These are phyloP conservation scores for Neofusicoccum ribis DNA, from an alignment of 2,329 filamentous ascomycete species.

Conservation along the genomic window DNA sequence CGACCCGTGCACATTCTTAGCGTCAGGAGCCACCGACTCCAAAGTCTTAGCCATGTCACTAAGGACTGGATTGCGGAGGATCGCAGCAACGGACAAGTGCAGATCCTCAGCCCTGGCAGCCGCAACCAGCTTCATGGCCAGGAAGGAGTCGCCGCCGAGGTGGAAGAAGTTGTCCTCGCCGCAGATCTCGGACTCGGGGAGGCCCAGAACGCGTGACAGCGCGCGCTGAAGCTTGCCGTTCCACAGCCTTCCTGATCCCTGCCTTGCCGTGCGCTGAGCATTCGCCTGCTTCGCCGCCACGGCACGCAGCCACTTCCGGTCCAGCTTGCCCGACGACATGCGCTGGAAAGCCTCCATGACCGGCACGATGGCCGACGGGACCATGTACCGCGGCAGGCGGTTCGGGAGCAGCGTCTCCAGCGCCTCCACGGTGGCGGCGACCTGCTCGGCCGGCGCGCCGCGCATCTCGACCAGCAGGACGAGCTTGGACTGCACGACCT, in stretches of 20 bases:
- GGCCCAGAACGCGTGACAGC: slow-evolving; percentile 14
- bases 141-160: slow-evolving; percentile 62
- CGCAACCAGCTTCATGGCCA: slow-evolving; percentile 62
- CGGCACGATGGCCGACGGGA: slow-evolving; percentile 46
- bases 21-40: not conserved
- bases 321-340: slow-evolving; percentile 46
- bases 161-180: slow-evolving; percentile 62
- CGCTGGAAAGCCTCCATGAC: slow-evolving; percentile 43
- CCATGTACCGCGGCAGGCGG: slow-evolving; percentile 37
- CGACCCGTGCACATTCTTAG: slow-evolving; percentile 26
- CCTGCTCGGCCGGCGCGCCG: slow-evolving; percentile 16
- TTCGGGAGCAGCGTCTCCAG: slow-evolving; percentile 26
- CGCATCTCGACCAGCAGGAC: not conserved
- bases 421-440: slow-evolving; percentile 30
- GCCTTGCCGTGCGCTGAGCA: not conserved
- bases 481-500: slow-evolving; percentile 45
- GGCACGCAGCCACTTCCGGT: slow-evolving; percentile 27
- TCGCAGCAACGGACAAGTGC: slow-evolving; percentile 55
- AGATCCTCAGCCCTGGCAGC: slow-evolving; percentile 52
- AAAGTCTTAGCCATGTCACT: slow-evolving; percentile 45
- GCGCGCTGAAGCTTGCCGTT: not conserved
- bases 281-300: slow-evolving; percentile 20
- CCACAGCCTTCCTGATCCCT: not conserved
- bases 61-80: slow-evolving; percentile 53
- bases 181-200: slow-evolving; percentile 42